Conservation (phyloP, 2,329 filamentous ascomycete species). For the Aspergillus novofumigatus region DNA sequence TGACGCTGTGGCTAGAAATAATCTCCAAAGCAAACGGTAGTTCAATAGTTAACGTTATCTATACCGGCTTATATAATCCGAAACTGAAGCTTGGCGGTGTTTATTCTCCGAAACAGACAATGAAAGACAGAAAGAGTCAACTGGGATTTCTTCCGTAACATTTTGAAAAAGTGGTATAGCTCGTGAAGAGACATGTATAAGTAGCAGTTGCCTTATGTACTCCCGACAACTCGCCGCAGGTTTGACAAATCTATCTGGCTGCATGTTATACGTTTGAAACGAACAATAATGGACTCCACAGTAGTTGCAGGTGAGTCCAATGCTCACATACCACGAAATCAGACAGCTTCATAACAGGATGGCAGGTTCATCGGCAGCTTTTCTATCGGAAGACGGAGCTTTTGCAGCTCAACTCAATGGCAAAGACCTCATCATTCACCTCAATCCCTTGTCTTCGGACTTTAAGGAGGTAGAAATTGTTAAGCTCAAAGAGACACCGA, state of each 20-base stretch:
- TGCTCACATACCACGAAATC: neutral
- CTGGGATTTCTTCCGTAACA: neutral
- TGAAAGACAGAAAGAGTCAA: neutral
- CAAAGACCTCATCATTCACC: constrained; percentile 32
- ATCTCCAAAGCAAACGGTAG: neutral
- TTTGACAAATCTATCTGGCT: neutral
- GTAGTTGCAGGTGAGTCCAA: constrained; percentile 21
- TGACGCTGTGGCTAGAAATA: neutral
- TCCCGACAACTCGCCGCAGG: neutral
- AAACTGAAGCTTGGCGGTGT: constrained; percentile 6
- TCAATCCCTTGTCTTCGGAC: constrained; percentile 24
- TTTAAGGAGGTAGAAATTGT: constrained; percentile 29
- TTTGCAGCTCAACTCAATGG: constrained; percentile 26
- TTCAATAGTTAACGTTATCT: too few relatives aligned
- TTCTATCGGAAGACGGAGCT: constrained; percentile 28
- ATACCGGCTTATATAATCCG: constrained; percentile 2
- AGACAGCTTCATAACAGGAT: neutral
- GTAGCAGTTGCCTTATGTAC: neutral
- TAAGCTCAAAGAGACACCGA: constrained; percentile 28
- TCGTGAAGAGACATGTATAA: neutral
- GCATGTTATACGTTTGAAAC: neutral
- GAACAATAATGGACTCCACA: constrained; percentile 26
- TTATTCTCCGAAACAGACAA: neutral
- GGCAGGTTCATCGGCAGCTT: constrained; percentile 12
- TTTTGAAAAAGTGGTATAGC: neutral